Evolutionary conservation across 768 basidiomycete species (phyloP), one percentile per base, ranked within the genome.

Genomic region (Suillus subluteus): DNA sequence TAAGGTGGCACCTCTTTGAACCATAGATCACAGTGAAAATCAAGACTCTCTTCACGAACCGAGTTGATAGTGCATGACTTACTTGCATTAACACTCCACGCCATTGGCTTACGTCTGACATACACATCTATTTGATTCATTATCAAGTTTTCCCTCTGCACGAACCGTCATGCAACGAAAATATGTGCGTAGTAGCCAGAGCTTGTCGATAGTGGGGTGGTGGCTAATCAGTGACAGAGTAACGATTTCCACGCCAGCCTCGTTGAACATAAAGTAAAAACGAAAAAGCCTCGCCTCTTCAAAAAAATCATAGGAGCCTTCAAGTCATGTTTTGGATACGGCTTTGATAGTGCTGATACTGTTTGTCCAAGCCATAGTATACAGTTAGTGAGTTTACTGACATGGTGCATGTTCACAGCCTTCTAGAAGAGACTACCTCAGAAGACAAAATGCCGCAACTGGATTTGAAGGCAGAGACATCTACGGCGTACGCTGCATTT

Each of bases 311-410:
- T 62, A 32, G 58, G 59, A 61, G 62, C 58, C 3, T 54, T 76
- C 48, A 76, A 69, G 64, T 70, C 73, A 48, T 76, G 73, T 59
- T 68, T 72, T 48, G 67, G 71, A 9, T 63, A 69, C 9, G 67
- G 65, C 52, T 65, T 66, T 30, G 66, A 75, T 18, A 15, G 56
- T 32, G 40, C 52, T 7, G 64, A 66, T 48, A 1, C 46, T 37
- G 73, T 75, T 59, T 54, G 73, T 66, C 23, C 26, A 40, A 23
- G 40, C 9, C 21, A 15, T n/a, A 59, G 11, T n/a, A 62, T 30
- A 23, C 63, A 64, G 21, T n/a, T 59, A 41, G 41, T 43, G 18
- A 61, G 3, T 21, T 21, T 26, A 6, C 59, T 61, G 16, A 61
- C 59, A 59, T 41, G 1, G 23, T 6, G 4, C 38, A 59, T 61